Evolutionary conservation across 306 rosid species (phyloP), one percentile per base, ranked within the genome.

Genomic region (Citrullus amarus): DNA sequence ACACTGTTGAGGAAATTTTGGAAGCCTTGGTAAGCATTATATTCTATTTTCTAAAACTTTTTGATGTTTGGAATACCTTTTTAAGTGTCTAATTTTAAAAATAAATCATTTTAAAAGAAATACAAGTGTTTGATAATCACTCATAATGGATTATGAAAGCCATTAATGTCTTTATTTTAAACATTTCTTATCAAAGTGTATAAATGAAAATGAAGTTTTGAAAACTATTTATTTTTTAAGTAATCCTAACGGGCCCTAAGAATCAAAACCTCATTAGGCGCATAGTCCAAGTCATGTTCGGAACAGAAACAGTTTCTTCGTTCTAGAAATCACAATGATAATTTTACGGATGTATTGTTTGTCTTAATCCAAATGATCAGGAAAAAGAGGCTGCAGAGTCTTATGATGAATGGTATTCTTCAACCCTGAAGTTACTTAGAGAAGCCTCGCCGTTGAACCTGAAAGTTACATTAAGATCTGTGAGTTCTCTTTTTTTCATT

Each of bases 381-480:
- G 97, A 88, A 84, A 88, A 88, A 84, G 98, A 89, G 77, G 91
- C 88, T 71, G 88, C 88, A 0, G 90, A 87, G 48, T 80, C 90
- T 61, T 44, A 22, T 56, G 93, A 92, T 56, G 86, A 85, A 81
- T 95, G 98, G 97, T 88, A 87, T 87, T 80, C 44, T 77, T 68
- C 85, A 57, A 77, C 88, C 66, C 93, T 92, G 55, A 79, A 69
- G 83, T 88, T 84, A 83, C 78, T 96, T 53, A 86, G 61, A 82
- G 97, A 86, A 80, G 98, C 99, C 80, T 92, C 99, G 46, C 99
- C 99, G 7, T 83, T 96, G 86, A 86, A 93, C 84, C 89, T 96
- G 86, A 96, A 88, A 91, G 90, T 96, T 81, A 86, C 86, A 50
- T 78, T 96, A 79, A 86, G 75, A 89, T 92, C 99, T 76, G 98